Conservation (phyloP, 1,139 yeast species). For the Saccharomyces hybrid region DNA sequence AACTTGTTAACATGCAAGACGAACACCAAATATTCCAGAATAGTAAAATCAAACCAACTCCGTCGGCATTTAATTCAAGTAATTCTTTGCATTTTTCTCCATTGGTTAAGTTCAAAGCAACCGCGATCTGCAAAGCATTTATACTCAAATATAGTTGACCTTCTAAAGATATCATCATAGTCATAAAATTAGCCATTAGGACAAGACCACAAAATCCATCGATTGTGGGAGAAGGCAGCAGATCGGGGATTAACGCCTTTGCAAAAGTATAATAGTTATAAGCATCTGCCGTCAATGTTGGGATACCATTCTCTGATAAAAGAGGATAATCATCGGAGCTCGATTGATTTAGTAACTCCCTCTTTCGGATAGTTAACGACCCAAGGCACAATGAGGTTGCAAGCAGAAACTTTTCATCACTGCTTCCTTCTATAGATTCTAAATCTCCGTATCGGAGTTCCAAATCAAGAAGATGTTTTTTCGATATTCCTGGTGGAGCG, state of each 20-base stretch:
- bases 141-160: slow-evolving; percentile 5
- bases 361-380: slow-evolving; percentile 6
- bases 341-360: slow-evolving; percentile 2
- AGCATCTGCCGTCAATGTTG: background rate
- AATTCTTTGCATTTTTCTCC: background rate
- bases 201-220: slow-evolving; percentile 8
- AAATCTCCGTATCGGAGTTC: slow-evolving; percentile 1
- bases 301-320: background rate
- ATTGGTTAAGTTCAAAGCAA: slow-evolving; percentile 2
- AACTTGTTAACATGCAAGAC: slow-evolving; percentile 6
- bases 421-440: background rate
- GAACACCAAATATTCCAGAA: slow-evolving; percentile 9
- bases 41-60: slow-evolving; percentile 2
- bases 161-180: slow-evolving; percentile 6
- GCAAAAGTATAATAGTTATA: background rate
- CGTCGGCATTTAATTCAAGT: background rate
- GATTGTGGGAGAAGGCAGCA: background rate
- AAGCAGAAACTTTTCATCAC: slow-evolving; percentile 5
- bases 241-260: background rate
- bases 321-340: background rate
- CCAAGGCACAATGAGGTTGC: slow-evolving; percentile 8
- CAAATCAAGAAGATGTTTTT: background rate
- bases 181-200: slow-evolving; percentile 7
- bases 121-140: slow-evolving; percentile 6
- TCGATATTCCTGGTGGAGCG: background rate